Evolutionary conservation across 2,329 filamentous ascomycete species (phyloP), one percentile per base, ranked within the genome.

Genomic region (Colletotrichum spaethianum): DNA sequence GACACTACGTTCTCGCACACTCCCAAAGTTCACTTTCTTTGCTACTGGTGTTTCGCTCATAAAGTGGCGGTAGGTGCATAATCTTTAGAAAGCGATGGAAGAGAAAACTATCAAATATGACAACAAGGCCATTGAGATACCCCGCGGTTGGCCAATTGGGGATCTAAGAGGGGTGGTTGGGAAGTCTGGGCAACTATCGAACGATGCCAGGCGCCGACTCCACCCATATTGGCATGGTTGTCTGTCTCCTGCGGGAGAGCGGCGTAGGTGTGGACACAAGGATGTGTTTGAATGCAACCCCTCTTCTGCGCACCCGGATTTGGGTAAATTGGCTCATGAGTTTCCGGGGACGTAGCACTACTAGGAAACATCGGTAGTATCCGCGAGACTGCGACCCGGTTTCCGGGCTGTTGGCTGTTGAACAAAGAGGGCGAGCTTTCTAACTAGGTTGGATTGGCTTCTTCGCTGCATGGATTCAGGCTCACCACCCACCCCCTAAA

Each of bases 331-430:
- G 20, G 31, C 42, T 28, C 31, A 50, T n/a, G 12, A 56, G 31
- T 16, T 18, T 28, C 44, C n/a, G 20, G 46, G n/a, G 5, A 62
- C 14, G 14, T 48, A 42, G 42, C n/a, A 16, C 20, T 28, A 50
- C 14, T 20, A 31, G 18, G 31, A 33, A 33, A 16, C 16, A 6
- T 20, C 16, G 18, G 11, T 7, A 3, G 28, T n/a, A 8, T 36
- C 31, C 31, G 8, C 20, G 20, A 36, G 44, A 38, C 42, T 16
- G n/a, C 26, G 44, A 62, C 59, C 59, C 44, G 59, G 59, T 62
- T 48, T 26, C 42, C n/a, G 59, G 59, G 44, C 4, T 12, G n/a
- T 36, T 33, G 44, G n/a, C 33, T 16, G 26, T 36, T 12, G 18
- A 33, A 20, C 31, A 8, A 4, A 48, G 12, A 11, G 26, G 23